These are phyloP conservation scores for Penicillium hesseltinei DNA, from an alignment of 2,329 filamentous ascomycete species.

Conservation along the genomic window DNA sequence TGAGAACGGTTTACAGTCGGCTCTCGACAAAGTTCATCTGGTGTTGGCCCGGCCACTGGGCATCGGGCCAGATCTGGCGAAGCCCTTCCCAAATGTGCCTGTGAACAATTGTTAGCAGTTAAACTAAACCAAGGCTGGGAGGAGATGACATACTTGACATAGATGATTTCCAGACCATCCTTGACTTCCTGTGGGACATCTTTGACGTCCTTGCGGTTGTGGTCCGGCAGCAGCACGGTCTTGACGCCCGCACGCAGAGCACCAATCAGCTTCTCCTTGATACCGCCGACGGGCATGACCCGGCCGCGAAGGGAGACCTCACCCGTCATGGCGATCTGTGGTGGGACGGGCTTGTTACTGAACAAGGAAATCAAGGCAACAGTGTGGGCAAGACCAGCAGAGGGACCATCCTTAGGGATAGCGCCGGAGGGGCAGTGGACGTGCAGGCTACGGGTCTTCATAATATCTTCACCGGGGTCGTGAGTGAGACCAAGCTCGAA, in stretches of 20 bases:
- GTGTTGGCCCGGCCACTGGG: conserved; percentile 74
- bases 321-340: conserved; percentile 91
- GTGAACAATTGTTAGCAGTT: conserved; percentile 21
- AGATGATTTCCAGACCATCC: conserved; percentile 80
- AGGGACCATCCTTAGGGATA: conserved; percentile 86
- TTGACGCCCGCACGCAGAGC: conserved; percentile 91
- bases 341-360: conserved; percentile 78
- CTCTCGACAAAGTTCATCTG: conserved; percentile 71
- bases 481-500: conserved; percentile 83
- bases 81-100: conserved; percentile 95
- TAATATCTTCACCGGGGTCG: conserved; percentile 83
- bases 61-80: conserved; percentile 85
- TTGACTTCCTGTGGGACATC: conserved; percentile 89
- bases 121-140: background rate
- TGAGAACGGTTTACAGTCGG: conserved; percentile 59
- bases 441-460: conserved; percentile 91
- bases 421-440: conserved; percentile 94
- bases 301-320: conserved; percentile 78
- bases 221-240: conserved; percentile 81
- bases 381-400: conserved; percentile 87
- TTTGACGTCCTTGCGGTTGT: conserved; percentile 88
- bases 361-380: conserved; percentile 91
- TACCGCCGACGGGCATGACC: conserved; percentile 91
- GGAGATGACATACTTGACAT: conserved; percentile 68
- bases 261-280: conserved; percentile 98